Percentiles rank a stretch among this genome's conserved stretches.
Evolutionary conservation across 306 rosid species (phyloP).

Genomic region (Ormosia emarginata): DNA sequence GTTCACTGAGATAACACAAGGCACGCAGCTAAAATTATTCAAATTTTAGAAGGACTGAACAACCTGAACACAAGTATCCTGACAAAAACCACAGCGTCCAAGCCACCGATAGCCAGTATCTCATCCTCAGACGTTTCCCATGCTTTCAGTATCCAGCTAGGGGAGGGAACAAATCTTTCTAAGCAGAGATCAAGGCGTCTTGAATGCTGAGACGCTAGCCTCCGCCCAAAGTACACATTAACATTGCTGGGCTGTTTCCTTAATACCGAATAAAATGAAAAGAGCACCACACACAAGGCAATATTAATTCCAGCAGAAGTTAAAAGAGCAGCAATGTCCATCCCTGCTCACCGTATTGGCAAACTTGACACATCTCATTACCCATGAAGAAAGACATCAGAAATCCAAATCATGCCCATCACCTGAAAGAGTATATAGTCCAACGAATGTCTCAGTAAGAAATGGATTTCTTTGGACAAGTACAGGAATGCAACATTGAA

Average conservation of each 20-base stretch:
- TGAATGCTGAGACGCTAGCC: conserved; percentile 41
- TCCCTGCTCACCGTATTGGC: conserved; percentile 41
- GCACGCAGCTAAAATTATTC: not conserved
- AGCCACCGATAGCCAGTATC: conserved; percentile 65
- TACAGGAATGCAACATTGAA: conserved; percentile 5
- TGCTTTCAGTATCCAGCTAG: conserved; percentile 84
- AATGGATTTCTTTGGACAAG: conserved; percentile 19
- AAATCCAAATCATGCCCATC: conserved; percentile 26
- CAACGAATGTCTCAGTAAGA: conserved; percentile 14
- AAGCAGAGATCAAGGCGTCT: conserved; percentile 43
- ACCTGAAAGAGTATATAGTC: conserved; percentile 32
- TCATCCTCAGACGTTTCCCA: conserved; percentile 85
- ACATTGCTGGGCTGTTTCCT: conserved; percentile 89
- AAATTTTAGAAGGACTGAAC: conserved; percentile 23
- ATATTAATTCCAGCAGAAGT: conserved; percentile 93
- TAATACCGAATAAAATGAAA: conserved; percentile 76
- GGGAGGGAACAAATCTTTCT: conserved; percentile 95
- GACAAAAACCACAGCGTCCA: conserved; percentile 85
- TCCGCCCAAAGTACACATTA: conserved; percentile 74
- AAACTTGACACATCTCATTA: conserved; percentile 27
- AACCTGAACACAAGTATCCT: conserved; percentile 83
- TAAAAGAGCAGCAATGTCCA: conserved; percentile 83
- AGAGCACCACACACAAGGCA: conserved; percentile 57
- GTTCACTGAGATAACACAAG: conserved; percentile 1
- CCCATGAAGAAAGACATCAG: conserved; percentile 24